phyloP scores from a whole-genome alignment of 2,329 filamentous ascomycete genomes.

The Clarireedia monteithiana region DNA sequence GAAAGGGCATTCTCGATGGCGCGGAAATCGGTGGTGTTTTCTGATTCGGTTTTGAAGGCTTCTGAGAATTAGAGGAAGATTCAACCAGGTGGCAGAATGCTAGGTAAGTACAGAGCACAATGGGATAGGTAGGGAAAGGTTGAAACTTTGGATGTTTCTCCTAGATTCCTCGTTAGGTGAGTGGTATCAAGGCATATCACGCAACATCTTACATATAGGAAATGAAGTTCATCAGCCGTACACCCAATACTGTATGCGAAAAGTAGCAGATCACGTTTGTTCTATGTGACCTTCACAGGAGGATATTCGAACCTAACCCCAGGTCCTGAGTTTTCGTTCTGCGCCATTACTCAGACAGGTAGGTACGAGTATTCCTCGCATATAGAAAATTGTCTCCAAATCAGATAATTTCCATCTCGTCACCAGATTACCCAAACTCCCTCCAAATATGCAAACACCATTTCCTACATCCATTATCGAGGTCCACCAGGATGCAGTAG shows the following conservation, averaged over 20 bases:
- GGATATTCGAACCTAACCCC: not conserved
- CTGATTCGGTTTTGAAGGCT: not conserved
- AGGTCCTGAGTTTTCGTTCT: not conserved
- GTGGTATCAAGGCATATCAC: too few relatives aligned
- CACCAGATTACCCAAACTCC: not conserved
- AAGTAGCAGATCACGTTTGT: not conserved
- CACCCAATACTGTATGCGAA: not conserved
- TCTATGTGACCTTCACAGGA: not conserved
- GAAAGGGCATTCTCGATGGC: not conserved
- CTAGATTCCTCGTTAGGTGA: not conserved
- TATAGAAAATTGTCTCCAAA: not conserved
- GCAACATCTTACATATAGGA: not conserved
- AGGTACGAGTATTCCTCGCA: not conserved
- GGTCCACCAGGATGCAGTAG: not conserved
- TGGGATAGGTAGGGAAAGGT: not conserved
- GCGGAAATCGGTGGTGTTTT: not conserved
- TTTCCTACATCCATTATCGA: not conserved
- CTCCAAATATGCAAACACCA: not conserved
- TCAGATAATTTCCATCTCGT: not conserved
- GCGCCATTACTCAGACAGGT: not conserved
- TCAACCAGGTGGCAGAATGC: not conserved
- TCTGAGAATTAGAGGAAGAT: not conserved
- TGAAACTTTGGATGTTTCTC: not conserved
- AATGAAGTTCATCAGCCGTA: not conserved
- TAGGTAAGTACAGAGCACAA: not conserved